Conservation (phyloP, 208 protist genomes). For the Jaenimonas drosophilae region DNA sequence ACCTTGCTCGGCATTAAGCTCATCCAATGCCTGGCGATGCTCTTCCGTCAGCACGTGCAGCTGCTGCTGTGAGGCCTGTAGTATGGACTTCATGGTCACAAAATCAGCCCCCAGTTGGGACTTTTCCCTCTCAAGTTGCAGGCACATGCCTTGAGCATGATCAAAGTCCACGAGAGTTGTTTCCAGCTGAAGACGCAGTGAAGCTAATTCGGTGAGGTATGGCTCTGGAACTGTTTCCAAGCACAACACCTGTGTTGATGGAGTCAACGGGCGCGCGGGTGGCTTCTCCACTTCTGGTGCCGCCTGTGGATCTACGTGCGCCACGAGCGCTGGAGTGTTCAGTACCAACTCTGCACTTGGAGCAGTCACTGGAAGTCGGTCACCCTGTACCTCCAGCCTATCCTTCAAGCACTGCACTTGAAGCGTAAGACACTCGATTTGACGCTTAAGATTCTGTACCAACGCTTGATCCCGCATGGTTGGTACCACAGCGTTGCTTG, state of each 20-base stretch:
- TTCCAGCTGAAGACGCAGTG: conserved; percentile 32
- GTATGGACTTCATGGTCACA: conserved; percentile 15
- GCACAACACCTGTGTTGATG: neutral
- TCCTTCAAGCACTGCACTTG: conserved; percentile 28
- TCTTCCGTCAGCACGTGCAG: conserved; percentile 8
- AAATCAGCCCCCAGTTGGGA: conserved; percentile 26
- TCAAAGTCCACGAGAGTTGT: conserved; percentile 27
- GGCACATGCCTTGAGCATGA: conserved; percentile 14
- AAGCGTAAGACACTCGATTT: conserved; percentile 47
- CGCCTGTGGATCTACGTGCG: no score
- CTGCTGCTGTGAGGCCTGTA: conserved; percentile 16
- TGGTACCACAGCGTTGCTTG: no score
- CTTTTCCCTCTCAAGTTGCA: conserved; percentile 22
- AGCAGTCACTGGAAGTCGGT: neutral
- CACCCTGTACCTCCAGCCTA: conserved; percentile 6
- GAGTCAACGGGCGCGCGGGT: neutral
- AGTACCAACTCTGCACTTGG: no score
- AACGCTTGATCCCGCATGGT: no score
- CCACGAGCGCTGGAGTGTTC: no score
- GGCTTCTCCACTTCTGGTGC: neutral
- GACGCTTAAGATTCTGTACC: conserved; percentile 69
- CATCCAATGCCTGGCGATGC: conserved; percentile 9
- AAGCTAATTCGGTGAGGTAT: conserved; percentile 24
- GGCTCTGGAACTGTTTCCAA: conserved; percentile 9
- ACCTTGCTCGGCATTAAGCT: conserved; percentile 4